A percentile compares a stretch with the other conserved stretches of the same genome.
These are phyloP conservation scores for Ormosia emarginata DNA, from an alignment of 306 rosid species.

Conservation along the genomic window DNA sequence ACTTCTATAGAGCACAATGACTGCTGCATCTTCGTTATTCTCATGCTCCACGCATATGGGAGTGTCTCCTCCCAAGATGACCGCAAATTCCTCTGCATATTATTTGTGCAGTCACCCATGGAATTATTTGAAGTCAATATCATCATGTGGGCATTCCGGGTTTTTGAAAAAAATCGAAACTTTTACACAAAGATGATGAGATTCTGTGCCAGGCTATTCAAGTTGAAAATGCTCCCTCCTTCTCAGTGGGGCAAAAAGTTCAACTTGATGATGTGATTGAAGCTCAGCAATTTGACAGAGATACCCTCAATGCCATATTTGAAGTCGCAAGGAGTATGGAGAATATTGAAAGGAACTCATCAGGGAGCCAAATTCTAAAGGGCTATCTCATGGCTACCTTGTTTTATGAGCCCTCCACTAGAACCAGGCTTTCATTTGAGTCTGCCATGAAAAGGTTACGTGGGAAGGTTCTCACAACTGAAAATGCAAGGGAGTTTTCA, in stretches of 20 bases:
- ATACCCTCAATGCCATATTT: slow-evolving; percentile 61
- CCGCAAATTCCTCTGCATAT: slow-evolving; percentile 20
- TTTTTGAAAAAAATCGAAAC: background rate
- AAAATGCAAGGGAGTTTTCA: slow-evolving; percentile 92
- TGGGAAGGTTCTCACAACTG: slow-evolving; percentile 94
- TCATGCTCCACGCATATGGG: slow-evolving; percentile 45
- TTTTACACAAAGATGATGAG: slow-evolving; percentile 12
- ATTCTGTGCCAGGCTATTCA: slow-evolving; percentile 37
- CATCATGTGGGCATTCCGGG: slow-evolving; percentile 12
- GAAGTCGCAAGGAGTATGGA: slow-evolving; percentile 85
- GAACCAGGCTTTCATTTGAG: slow-evolving; percentile 94
- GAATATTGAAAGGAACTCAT: slow-evolving; percentile 55
- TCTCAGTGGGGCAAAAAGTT: slow-evolving; percentile 54
- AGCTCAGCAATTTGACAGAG: slow-evolving; percentile 80
- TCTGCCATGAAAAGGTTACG: slow-evolving; percentile 97
- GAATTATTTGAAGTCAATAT: slow-evolving; percentile 4
- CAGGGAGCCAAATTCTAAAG: slow-evolving; percentile 72
- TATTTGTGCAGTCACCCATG: slow-evolving; percentile 18
- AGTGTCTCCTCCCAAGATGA: slow-evolving; percentile 22
- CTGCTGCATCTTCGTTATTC: slow-evolving; percentile 50
- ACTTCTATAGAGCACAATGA: slow-evolving; percentile 38
- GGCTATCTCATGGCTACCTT: slow-evolving; percentile 97
- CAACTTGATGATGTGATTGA: slow-evolving; percentile 82
- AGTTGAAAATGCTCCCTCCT: slow-evolving; percentile 41
- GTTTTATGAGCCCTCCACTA: slow-evolving; percentile 92